A percentile compares a stretch with the other conserved stretches of the same genome.
These are phyloP conservation scores for Wickerhamia fluorescens DNA, from an alignment of 805 yeast species.

Conservation along the genomic window DNA sequence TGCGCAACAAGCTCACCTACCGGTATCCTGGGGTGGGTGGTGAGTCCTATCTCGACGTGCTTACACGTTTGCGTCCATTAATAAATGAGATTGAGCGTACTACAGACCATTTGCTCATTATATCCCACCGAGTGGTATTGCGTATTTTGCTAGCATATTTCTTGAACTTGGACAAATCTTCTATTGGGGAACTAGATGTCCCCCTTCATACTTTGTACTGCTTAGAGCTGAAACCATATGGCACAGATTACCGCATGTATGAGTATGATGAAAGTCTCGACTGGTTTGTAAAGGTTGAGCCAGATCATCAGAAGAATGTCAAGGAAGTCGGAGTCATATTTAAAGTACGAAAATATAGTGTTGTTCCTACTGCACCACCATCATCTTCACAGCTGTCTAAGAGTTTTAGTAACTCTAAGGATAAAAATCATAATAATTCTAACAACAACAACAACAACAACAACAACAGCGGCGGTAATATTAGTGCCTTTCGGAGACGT, in stretches of 20 bases:
- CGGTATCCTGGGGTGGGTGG: constrained; percentile 98
- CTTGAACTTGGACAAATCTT: constrained; percentile 69
- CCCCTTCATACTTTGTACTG: constrained; percentile 89
- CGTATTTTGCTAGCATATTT: constrained; percentile 84
- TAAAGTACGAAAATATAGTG: constrained; percentile 63
- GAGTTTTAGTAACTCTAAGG: too few species aligned
- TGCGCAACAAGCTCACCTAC: constrained; percentile 72
- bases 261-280: constrained; percentile 76
- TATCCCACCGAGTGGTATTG: constrained; percentile 88
- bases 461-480: too few species aligned
- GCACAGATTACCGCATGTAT: constrained; percentile 87
- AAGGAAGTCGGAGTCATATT: constrained; percentile 66
- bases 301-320: constrained; percentile 50
- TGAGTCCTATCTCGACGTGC: constrained; percentile 89
- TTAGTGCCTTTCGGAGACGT: too few species aligned
- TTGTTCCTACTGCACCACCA: constrained; percentile 71
- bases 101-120: constrained; percentile 73
- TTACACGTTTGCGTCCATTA: constrained; percentile 80
- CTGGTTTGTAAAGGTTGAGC: constrained; percentile 66
- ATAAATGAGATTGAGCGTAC: constrained; percentile 91
- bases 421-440: too few species aligned
- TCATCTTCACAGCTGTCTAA: constrained; percentile 8
- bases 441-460: constrained; percentile 1
- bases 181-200: constrained; percentile 85
- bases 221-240: constrained; percentile 89